These are phyloP conservation scores for Alternaria alternata DNA, from an alignment of 2,329 filamentous ascomycete species.

Conservation along the genomic window DNA sequence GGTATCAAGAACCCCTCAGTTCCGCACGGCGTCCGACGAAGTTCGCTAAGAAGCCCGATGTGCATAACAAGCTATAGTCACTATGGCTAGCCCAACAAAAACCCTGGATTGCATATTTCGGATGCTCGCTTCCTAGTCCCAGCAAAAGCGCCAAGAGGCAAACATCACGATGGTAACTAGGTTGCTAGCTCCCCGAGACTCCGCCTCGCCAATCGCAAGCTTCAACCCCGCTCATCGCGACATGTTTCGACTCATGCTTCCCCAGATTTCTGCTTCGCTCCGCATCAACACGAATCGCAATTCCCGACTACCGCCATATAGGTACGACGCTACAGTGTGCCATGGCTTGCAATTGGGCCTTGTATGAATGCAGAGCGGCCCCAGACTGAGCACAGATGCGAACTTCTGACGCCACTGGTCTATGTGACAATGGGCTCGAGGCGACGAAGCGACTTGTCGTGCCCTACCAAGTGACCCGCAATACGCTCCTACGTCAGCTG, in stretches of 20 bases:
- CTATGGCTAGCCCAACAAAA: constrained; percentile 1
- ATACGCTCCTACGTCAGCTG: constrained; percentile 1
- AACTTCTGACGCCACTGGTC: constrained; percentile 4
- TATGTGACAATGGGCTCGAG: constrained; percentile 15
- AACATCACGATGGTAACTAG: constrained; percentile 2
- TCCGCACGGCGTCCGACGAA: not conserved
- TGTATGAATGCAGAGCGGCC: not conserved
- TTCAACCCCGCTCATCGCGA: not conserved
- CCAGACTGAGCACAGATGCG: constrained; percentile 6
- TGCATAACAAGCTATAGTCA: not conserved
- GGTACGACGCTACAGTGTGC: constrained; percentile 7
- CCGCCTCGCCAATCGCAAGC: constrained; percentile 14
- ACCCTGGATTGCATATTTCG: not conserved
- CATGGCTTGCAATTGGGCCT: constrained; percentile 13
- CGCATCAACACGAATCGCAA: constrained; percentile 16
- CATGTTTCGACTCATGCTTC: constrained; percentile 8
- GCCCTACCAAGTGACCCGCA: constrained; percentile 1
- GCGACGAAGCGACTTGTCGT: not conserved
- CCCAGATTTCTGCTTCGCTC: constrained; percentile 1
- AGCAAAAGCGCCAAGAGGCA: not conserved
- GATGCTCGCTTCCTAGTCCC: constrained; percentile 13
- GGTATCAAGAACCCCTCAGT: not conserved
- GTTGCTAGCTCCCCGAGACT: constrained; percentile 2
- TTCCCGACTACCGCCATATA: not conserved
- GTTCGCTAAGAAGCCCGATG: not conserved